Percentiles rank a stretch among this genome's conserved stretches.
Evolutionary conservation across 176 grass and related monocot genomes (phyloP).

Genomic region (Coix lacrymajobi): DNA sequence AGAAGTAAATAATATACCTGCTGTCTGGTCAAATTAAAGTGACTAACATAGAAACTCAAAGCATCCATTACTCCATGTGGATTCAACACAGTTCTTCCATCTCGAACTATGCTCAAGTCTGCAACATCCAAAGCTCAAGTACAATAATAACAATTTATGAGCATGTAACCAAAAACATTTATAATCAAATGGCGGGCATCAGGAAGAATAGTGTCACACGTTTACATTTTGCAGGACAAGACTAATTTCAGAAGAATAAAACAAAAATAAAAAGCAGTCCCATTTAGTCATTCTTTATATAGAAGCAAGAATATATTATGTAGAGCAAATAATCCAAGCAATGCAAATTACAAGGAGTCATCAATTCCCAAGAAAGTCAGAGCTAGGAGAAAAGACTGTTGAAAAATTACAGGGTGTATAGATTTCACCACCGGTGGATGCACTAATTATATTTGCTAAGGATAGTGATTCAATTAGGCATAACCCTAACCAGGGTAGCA

Average conservation of each 20-base stretch:
- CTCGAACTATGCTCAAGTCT: slow-evolving; percentile 60
- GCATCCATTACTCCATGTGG: slow-evolving; percentile 78
- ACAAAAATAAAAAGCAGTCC: background rate
- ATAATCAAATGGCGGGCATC: background rate
- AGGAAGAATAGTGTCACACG: background rate
- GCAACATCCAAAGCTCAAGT: slow-evolving; percentile 27
- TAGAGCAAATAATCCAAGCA: slow-evolving; percentile 8
- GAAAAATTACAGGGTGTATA: background rate
- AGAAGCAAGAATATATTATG: background rate
- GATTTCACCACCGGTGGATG: background rate
- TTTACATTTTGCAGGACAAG: background rate
- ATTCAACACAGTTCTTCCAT: slow-evolving; percentile 60
- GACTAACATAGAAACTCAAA: slow-evolving; percentile 68
- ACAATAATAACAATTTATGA: slow-evolving; percentile 8
- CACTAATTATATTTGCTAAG: background rate
- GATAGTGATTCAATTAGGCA: too few species aligned
- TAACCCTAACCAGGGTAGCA: too few species aligned
- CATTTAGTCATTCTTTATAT: background rate
- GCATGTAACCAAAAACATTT: slow-evolving; percentile 21
- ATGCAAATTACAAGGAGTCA: background rate
- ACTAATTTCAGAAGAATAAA: background rate
- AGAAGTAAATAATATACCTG: slow-evolving; percentile 49
- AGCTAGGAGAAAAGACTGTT: background rate
- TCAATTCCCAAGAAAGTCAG: background rate
- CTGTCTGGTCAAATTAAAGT: slow-evolving; percentile 85